These are phyloP conservation scores for Elaeagnus macrophylla DNA, from an alignment of 306 rosid genomes.

Conservation along the genomic window DNA sequence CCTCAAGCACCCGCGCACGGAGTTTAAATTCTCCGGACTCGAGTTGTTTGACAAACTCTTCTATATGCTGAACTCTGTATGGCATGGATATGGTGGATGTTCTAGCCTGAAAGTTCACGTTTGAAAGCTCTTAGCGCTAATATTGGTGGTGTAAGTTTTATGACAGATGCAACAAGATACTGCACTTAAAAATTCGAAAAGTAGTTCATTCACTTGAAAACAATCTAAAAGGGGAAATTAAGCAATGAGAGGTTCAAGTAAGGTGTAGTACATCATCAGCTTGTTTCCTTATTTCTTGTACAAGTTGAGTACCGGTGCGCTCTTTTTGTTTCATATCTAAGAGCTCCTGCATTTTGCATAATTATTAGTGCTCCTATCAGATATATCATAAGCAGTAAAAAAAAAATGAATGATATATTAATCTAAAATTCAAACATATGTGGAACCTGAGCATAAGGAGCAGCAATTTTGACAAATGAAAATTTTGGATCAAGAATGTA, in stretches of 20 bases:
- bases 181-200: too few species aligned
- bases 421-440: background rate
- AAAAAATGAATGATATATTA: constrained; percentile 4
- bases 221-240: constrained; percentile 13
- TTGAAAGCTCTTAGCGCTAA: background rate
- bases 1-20: constrained; percentile 95
- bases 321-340: constrained; percentile 64
- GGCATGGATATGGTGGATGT: constrained; percentile 87
- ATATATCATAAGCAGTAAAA: background rate
- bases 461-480: constrained; percentile 87
- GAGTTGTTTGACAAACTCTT: constrained; percentile 78
- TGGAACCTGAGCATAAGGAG: constrained; percentile 94
- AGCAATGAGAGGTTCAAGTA: constrained; percentile 5
- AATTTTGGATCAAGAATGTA: constrained; percentile 67
- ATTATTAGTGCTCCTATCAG: constrained; percentile 12
- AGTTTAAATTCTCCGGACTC: constrained; percentile 86
- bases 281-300: constrained; percentile 75
- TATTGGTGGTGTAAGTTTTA: background rate
- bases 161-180: background rate
- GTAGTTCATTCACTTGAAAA: too few species aligned
- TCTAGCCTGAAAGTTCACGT: constrained; percentile 54
- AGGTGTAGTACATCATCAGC: constrained; percentile 59
- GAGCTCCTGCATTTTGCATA: constrained; percentile 51
- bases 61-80: constrained; percentile 80
- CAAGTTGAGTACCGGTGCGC: constrained; percentile 52